phyloP scores from a whole-genome alignment of 2,329 filamentous ascomycete species.

The Coniochaeta pulveracea region DNA sequence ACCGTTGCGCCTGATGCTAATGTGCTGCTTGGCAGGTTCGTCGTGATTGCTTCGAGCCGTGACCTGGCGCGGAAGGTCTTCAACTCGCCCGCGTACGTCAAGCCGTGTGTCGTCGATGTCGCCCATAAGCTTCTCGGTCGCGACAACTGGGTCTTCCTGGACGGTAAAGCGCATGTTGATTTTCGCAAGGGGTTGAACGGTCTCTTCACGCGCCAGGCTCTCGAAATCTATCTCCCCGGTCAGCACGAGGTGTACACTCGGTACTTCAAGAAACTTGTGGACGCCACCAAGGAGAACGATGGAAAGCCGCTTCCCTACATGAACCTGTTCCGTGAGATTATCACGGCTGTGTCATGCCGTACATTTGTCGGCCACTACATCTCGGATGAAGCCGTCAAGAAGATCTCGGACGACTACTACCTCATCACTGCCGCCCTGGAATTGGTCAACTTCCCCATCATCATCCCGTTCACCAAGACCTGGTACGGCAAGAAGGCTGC shows the following conservation, averaged over 20 bases:
- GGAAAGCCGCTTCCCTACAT: conserved; percentile 79
- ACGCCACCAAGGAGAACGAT: conserved; percentile 59
- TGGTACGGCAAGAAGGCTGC: conserved; percentile 97
- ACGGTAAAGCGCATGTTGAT: conserved; percentile 89
- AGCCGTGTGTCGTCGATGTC: conserved; percentile 91
- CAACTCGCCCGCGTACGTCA: conserved; percentile 85
- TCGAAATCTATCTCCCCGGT: conserved; percentile 79
- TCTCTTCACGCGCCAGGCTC: conserved; percentile 82
- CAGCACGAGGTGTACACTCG: conserved; percentile 85
- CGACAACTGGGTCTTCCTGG: conserved; percentile 94
- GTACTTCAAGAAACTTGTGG: conserved; percentile 72
- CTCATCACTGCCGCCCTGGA: conserved; percentile 91
- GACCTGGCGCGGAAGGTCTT: conserved; percentile 95
- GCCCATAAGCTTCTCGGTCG: conserved; percentile 87
- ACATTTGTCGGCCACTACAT: conserved; percentile 98
- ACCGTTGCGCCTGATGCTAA: conserved; percentile 6
- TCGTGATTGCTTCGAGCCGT: conserved; percentile 89
- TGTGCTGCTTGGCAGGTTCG: conserved; percentile 51
- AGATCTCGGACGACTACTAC: conserved; percentile 94
- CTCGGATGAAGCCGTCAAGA: conserved; percentile 78
- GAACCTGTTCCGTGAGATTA: conserved; percentile 83
- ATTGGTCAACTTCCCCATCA: conserved; percentile 96
- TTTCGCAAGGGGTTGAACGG: conserved; percentile 95
- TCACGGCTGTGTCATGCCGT: conserved; percentile 88
- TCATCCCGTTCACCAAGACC: conserved; percentile 86